Evolutionary conservation across 176 grass and related monocot species (phyloP).

Genomic region (Carex scoparia): DNA sequence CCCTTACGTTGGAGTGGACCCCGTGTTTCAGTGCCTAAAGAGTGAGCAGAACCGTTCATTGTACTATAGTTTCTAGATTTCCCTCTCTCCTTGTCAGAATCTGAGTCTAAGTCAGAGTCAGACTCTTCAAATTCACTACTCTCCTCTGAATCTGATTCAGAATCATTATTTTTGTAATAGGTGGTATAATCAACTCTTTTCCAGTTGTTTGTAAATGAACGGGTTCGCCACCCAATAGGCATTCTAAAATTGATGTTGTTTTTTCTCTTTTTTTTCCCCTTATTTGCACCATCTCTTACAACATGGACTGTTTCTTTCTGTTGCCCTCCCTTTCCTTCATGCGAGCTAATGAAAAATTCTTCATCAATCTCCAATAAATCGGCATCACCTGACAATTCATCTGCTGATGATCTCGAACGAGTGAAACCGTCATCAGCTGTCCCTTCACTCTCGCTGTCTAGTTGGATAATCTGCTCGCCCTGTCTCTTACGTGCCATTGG

Average conservation of each 20-base stretch:
- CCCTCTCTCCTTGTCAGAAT: neutral
- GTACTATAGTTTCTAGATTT: neutral
- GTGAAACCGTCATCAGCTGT: neutral
- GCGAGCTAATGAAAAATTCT: neutral
- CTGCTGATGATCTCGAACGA: neutral
- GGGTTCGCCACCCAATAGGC: neutral
- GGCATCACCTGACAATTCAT: neutral
- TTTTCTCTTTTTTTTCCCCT: neutral
- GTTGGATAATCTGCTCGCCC: neutral
- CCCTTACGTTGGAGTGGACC: neutral
- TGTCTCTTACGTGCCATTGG: neutral
- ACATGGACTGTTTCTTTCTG: neutral
- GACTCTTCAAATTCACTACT: neutral
- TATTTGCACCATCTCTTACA: neutral
- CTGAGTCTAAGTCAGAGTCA: neutral
- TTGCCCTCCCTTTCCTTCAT: neutral
- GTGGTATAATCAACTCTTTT: neutral
- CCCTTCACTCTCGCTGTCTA: neutral
- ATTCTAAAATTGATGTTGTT: neutral
- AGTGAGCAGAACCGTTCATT: neutral
- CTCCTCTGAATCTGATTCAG: neutral
- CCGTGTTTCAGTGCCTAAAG: neutral
- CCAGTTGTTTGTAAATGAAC: neutral
- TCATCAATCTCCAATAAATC: neutral
- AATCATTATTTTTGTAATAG: neutral